Percentiles rank a stretch among this genome's conserved stretches.
phyloP scores from a whole-genome alignment of 2,329 filamentous ascomycete genomes.

The Curvularia hawaiiensis region DNA sequence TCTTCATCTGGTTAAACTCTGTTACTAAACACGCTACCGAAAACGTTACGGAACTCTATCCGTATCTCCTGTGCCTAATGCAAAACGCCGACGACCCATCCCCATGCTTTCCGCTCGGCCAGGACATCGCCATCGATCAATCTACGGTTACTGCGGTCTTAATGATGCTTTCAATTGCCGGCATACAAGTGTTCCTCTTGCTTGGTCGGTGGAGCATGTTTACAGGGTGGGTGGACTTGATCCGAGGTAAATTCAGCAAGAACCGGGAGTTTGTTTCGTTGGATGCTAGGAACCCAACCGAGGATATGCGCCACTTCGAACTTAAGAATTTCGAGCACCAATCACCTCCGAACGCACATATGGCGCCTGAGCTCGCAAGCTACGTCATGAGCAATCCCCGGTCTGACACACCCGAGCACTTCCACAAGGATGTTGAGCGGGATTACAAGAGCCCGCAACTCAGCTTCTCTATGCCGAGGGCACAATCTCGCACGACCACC shows the following conservation, averaged over 20 bases:
- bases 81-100: slow-evolving; percentile 63
- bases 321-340: slow-evolving; percentile 41
- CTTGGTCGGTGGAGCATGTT: slow-evolving; percentile 86
- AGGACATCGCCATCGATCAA: slow-evolving; percentile 71
- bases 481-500: slow-evolving; percentile 37
- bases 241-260: slow-evolving; percentile 54
- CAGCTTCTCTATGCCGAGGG: slow-evolving; percentile 51
- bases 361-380: slow-evolving; percentile 31
- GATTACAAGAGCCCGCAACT: slow-evolving; percentile 46
- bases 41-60: slow-evolving; percentile 60
- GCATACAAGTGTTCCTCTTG: slow-evolving; percentile 82
- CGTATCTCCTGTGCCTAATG: slow-evolving; percentile 77
- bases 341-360: slow-evolving; percentile 35
- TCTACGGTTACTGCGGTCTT: slow-evolving; percentile 80
- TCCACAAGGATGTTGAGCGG: slow-evolving; percentile 44
- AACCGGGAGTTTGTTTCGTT: slow-evolving; percentile 87
- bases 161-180: slow-evolving; percentile 79
- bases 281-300: slow-evolving; percentile 64
- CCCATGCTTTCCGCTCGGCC: slow-evolving; percentile 67
- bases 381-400: slow-evolving; percentile 26
- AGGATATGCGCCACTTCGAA: slow-evolving; percentile 43
- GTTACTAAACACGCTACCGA: slow-evolving; percentile 64
- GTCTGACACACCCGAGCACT: slow-evolving; percentile 43
- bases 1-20: slow-evolving; percentile 81
- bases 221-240: slow-evolving; percentile 76